These are phyloP conservation scores for Wilcoxina mikolae DNA, from an alignment of 495 filamentous ascomycete species.

Conservation along the genomic window DNA sequence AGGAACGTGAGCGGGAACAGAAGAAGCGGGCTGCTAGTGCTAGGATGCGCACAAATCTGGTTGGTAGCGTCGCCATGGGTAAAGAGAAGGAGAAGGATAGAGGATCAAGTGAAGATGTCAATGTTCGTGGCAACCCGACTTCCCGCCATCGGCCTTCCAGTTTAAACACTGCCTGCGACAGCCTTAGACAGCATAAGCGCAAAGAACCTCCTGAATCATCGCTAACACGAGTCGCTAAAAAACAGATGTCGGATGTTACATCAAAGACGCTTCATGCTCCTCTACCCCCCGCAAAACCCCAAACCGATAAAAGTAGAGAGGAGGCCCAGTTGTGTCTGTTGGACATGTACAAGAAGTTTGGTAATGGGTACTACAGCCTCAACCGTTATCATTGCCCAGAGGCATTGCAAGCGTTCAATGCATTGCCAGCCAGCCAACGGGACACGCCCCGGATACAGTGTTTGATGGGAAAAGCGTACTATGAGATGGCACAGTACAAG, in stretches of 20 bases:
- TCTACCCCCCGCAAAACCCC: conserved; percentile 26
- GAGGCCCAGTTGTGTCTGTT: conserved; percentile 65
- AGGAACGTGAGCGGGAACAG: conserved; percentile 29
- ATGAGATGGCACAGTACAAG: conserved; percentile 68
- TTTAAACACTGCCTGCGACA: not conserved
- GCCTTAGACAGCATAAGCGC: conserved; percentile 7
- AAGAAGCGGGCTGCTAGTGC: conserved; percentile 23
- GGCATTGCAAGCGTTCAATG: conserved; percentile 54
- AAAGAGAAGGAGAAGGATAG: conserved; percentile 22
- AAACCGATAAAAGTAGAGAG: conserved; percentile 40
- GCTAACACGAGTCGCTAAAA: conserved; percentile 23
- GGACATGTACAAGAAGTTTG: conserved; percentile 69
- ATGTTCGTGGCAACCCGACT: conserved; percentile 18
- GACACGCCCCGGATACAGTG: conserved; percentile 93
- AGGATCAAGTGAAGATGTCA: conserved; percentile 26
- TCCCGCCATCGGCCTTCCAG: not conserved
- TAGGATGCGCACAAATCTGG: conserved; percentile 7
- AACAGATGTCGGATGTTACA: conserved; percentile 30
- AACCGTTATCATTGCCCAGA: conserved; percentile 64
- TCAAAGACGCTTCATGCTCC: conserved; percentile 31
- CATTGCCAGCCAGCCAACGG: conserved; percentile 56
- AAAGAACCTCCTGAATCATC: conserved; percentile 27
- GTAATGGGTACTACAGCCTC: conserved; percentile 58
- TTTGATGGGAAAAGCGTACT: conserved; percentile 75
- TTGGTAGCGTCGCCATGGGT: not conserved